These are phyloP conservation scores for Sarocladium oryzae DNA, from an alignment of 2,329 filamentous ascomycete genomes.

Conservation along the genomic window DNA sequence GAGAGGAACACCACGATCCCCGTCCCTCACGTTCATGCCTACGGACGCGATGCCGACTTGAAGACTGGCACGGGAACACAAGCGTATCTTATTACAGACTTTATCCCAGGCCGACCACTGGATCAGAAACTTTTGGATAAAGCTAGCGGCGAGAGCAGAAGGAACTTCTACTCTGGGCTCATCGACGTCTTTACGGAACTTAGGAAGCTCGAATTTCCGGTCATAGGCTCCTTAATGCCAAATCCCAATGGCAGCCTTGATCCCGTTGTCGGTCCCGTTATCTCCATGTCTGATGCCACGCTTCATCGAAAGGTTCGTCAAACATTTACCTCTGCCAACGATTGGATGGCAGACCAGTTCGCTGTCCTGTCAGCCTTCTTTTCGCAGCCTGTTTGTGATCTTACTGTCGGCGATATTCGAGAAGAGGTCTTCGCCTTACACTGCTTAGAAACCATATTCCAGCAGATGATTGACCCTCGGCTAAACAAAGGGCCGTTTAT, in stretches of 20 bases:
- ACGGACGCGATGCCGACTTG: constrained; percentile 10
- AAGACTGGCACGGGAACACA: constrained; percentile 9
- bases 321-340: constrained; percentile 11
- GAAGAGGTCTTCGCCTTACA: constrained; percentile 15
- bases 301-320: constrained; percentile 11
- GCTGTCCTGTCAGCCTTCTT: constrained; percentile 11
- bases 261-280: constrained; percentile 15
- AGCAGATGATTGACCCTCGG: constrained; percentile 12
- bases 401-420: constrained; percentile 11
- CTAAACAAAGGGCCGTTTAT: constrained; percentile 11
- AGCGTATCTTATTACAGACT: constrained; percentile 13
- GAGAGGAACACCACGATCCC: constrained; percentile 12
- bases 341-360: constrained; percentile 13
- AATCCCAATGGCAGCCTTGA: constrained; percentile 12
- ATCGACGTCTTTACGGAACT: constrained; percentile 13
- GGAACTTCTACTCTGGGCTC: constrained; percentile 13
- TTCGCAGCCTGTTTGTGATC: constrained; percentile 9
- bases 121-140: constrained; percentile 10
- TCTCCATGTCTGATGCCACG: constrained; percentile 14
- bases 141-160: constrained; percentile 5
- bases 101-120: constrained; percentile 11
- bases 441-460: constrained; percentile 13
- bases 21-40: constrained; percentile 13
- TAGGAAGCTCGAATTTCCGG: constrained; percentile 10
- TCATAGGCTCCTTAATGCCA: constrained; percentile 13